phyloP scores from a whole-genome alignment of 352 stramenopile species.

The Globisporangium acanthophoron region DNA sequence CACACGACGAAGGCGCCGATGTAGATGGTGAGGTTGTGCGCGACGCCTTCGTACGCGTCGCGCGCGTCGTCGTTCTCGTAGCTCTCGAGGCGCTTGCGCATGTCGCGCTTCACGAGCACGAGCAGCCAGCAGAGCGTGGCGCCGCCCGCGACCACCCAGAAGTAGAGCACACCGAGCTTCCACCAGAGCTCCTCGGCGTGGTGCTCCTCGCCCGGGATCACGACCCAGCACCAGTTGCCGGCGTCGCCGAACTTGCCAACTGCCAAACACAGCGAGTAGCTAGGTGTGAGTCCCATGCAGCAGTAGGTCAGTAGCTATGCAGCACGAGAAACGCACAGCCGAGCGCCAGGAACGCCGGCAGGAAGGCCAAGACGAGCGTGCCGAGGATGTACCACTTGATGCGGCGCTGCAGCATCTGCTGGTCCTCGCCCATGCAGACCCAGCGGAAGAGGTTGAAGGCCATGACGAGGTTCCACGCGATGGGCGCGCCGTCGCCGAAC shows the following conservation, averaged over 20 bases:
- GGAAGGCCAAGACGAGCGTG: constrained; percentile 53
- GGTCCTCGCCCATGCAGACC: constrained; percentile 78
- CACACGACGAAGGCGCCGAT: constrained; percentile 79
- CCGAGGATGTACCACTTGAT: constrained; percentile 78
- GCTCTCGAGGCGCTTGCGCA: constrained; percentile 64
- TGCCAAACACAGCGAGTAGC: constrained; percentile 2
- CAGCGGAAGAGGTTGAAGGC: constrained; percentile 77
- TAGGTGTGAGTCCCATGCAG: background rate
- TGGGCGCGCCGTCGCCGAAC: constrained; percentile 67
- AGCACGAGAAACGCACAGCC: constrained; percentile 20
- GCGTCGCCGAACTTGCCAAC: constrained; percentile 66
- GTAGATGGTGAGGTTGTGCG: constrained; percentile 81
- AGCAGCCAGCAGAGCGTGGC: constrained; percentile 54
- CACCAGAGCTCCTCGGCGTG: constrained; percentile 53
- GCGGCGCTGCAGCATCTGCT: constrained; percentile 76
- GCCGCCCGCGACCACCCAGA: constrained; percentile 65
- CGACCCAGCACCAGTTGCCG: constrained; percentile 75
- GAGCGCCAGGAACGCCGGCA: constrained; percentile 46
- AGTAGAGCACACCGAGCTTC: constrained; percentile 69
- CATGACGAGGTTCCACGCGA: constrained; percentile 85
- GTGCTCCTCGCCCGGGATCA: constrained; percentile 29
- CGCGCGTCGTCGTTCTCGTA: constrained; percentile 72
- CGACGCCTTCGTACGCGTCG: constrained; percentile 72
- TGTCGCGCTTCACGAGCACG: constrained; percentile 74
- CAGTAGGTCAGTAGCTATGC: background rate